A percentile compares a stretch with the other conserved stretches of the same genome.
phyloP scores from a whole-genome alignment of 164 flowering plant species.

The Saururus chinensis region DNA sequence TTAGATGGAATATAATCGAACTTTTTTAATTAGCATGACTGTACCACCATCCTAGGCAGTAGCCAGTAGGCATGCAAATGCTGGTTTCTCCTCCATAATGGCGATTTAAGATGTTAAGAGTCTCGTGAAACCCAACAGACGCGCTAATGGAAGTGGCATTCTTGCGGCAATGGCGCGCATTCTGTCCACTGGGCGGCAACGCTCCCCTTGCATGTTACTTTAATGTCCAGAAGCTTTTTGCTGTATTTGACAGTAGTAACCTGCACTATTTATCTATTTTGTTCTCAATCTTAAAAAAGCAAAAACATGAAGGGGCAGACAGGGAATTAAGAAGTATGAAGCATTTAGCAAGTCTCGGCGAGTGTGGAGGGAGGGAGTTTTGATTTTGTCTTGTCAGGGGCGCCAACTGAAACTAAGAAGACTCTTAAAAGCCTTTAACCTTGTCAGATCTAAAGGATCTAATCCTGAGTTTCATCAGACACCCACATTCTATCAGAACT shows the following conservation, averaged over 20 bases:
- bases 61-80: no score
- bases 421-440: neutral
- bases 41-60: no score
- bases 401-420: neutral
- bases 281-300: neutral
- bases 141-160: neutral
- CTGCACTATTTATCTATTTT: no score
- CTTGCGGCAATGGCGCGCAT: neutral
- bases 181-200: no score
- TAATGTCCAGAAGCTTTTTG: neutral
- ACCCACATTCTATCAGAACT: neutral
- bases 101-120: no score
- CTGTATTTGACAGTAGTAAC: neutral
- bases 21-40: no score
- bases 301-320: neutral
- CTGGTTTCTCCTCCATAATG: no score
- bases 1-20: no score
- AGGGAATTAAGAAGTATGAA: neutral
- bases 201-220: no score
- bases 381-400: conserved; percentile 1
- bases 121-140: no score
- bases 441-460: neutral
- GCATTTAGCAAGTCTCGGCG: neutral
- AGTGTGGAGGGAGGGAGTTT: conserved; percentile 5
- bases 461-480: neutral